phyloP scores from a whole-genome alignment of 306 rosid species.

The Rosa rugosa region DNA sequence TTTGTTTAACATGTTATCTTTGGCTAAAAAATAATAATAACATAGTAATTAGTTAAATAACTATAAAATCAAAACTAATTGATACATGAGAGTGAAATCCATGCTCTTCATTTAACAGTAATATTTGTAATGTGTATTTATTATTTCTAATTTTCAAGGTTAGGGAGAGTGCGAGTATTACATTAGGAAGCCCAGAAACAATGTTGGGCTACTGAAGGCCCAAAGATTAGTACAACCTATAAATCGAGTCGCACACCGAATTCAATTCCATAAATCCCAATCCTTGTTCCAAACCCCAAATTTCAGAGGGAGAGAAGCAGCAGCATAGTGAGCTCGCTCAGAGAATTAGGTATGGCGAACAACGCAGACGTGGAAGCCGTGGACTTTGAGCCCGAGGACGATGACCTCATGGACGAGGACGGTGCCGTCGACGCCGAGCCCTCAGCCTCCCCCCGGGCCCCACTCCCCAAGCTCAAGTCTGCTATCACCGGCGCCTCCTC shows the following conservation, averaged over 20 bases:
- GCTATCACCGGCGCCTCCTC: slow-evolving; percentile 73
- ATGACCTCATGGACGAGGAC: slow-evolving; percentile 99
- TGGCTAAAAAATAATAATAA: too few species aligned
- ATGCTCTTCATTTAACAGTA: too few species aligned
- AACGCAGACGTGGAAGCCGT: slow-evolving; percentile 84
- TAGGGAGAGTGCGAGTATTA: too few species aligned
- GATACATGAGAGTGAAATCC: too few species aligned
- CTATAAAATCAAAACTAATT: too few species aligned
- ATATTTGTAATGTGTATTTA: too few species aligned
- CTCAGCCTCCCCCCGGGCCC: slow-evolving; percentile 67
- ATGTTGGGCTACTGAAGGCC: too few species aligned
- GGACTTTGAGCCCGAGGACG: slow-evolving; percentile 98
- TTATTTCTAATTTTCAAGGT: too few species aligned
- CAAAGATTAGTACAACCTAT: neutral
- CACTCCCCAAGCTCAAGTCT: slow-evolving; percentile 88
- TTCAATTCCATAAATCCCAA: slow-evolving; percentile 5
- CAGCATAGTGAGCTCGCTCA: neutral
- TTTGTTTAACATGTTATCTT: too few species aligned
- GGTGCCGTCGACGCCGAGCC: slow-evolving; percentile 71
- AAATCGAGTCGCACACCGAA: neutral
- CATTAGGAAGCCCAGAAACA: too few species aligned
- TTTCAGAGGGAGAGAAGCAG: neutral
- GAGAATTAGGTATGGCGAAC: slow-evolving; percentile 46
- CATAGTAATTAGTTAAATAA: too few species aligned
- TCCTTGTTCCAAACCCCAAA: neutral